Evolutionary conservation across 768 basidiomycete species (phyloP).

Genomic region (Cystobasidium onofrii): DNA sequence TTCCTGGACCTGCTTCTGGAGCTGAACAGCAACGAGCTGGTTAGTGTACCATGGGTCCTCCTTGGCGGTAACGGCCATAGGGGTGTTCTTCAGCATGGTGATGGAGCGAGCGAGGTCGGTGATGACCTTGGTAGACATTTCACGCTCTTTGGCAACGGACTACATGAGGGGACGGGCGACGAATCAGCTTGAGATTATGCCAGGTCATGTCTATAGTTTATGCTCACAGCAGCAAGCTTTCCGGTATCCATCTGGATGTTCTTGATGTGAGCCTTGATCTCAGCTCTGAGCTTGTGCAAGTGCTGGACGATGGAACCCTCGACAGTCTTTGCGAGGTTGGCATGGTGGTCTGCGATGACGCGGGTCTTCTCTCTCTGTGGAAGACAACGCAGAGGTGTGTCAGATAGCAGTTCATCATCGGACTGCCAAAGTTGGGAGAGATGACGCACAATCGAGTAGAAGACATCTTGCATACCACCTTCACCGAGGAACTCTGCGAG

Average conservation of each 20-base stretch:
- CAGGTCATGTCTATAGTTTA: not conserved
- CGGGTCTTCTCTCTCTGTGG: constrained; percentile 72
- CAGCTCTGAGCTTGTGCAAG: constrained; percentile 81
- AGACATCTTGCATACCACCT: constrained; percentile 78
- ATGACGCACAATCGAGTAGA: constrained; percentile 58
- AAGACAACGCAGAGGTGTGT: too few species aligned
- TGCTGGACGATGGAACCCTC: constrained; percentile 97
- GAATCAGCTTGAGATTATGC: not conserved
- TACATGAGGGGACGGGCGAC: constrained; percentile 83
- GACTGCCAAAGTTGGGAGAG: too few species aligned
- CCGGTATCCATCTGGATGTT: constrained; percentile 44
- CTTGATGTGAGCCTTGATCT: constrained; percentile 96
- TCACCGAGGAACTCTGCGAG: constrained; percentile 94
- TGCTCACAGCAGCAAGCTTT: constrained; percentile 41
- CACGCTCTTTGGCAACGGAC: constrained; percentile 84
- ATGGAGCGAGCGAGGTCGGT: constrained; percentile 79
- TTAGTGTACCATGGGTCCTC: constrained; percentile 69
- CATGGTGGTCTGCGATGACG: constrained; percentile 86
- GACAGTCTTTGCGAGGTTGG: constrained; percentile 89
- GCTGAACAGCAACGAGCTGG: constrained; percentile 63
- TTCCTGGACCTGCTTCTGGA: constrained; percentile 76
- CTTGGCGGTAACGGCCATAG: constrained; percentile 69
- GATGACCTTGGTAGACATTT: constrained; percentile 72
- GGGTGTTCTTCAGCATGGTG: constrained; percentile 89
- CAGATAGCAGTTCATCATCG: too few species aligned